Evolutionary conservation across 441 rosid genomes (phyloP), one percentile per base, ranked within the genome.

Genomic region (Erodium moschatum): DNA sequence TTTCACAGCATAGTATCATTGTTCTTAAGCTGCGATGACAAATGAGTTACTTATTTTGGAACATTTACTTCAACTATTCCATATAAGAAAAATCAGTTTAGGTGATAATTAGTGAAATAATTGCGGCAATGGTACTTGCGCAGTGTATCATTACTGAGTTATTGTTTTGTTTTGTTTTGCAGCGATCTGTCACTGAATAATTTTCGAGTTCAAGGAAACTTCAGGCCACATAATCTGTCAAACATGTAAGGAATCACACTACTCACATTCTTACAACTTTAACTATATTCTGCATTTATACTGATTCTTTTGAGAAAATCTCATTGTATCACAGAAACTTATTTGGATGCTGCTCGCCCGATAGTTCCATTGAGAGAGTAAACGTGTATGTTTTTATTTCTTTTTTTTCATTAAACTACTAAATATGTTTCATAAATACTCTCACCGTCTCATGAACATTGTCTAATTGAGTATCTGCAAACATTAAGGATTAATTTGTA

Each of bases 161-260:
- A 46, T 46, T 46, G n/a, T 46, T 11, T 46, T 12, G n/a, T 46
- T 11, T 46, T 12, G 4, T 46, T 1, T 46, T 0, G 13, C 54
- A 46, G 54, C 15, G 54, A 46, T 46, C 54, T 46, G 10, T 46
- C 54, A 46, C 15, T 46, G 15, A 46, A 46, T 46, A 46, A 46
- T 46, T 46, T 46, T 11, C 54, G 2, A 13, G 54, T 46, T 1
- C 9, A 46, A 3, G 54, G 11, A 46, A 46, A 11, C n/a, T 46
- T 46, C 54, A 46, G 54, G n/a, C 54, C 54, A 46, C 54, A 46
- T 46, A 46, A 46, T 46, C 15, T 46, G 54, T 46, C 54, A 46
- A 46, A 46, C n/a, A 46, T 46, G 54, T 46, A 46, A 46, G 54
- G 54, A 46, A 13, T 46, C 10, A 46, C 15, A 11, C 4, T 46